Base-by-base conservation (phyloP, 2,329 filamentous ascomycete genomes). In the Exophiala viscosa region DNA sequence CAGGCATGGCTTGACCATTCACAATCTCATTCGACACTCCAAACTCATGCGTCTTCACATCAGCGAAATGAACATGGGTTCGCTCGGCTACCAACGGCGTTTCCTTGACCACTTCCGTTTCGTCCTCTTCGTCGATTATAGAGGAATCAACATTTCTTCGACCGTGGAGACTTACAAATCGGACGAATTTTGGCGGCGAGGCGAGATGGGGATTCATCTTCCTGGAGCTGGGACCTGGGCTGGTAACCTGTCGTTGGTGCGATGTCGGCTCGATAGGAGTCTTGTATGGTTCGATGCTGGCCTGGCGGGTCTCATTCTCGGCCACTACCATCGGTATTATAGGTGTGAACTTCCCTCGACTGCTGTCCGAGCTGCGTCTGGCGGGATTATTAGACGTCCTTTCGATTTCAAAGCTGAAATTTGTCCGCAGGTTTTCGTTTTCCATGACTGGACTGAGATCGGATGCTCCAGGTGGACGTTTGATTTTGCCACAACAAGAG, bases 331-430 rank as follows among this genome's bases (percentile, higher is more conserved):
- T 61, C 10, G 60, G 60, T 9, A 59, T 58, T 39, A 61, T 61
- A 5, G 59, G 60, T 14, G 41, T 58, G 39, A 54, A 61, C 31
- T 56, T 57, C 14, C 47, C 41, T 45, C 53, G 51, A 41, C 45
- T 57, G 5, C 45, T 47, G 13, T 60, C 57, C 13, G 59, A 58
- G 43, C 50, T 55, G 38, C 54, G 45, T 49, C 58, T 55, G 39
- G 23, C 44, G 6, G 43, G 36, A 6, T 46, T 45, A 14, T 45
- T 49, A 2, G 52, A 53, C 15, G 46, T 55, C 20, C 55, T 42
- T 32, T 63, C 55, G 9, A 55, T 50, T 36, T 63, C 59, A 38
- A 60, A 63, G 47, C 58, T 59, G 48, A 60, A 61, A 42, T 63
- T 63, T 13, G 59, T 58, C 31, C 57, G 44, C 15, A 61, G 28